Evolutionary conservation across 2,329 filamentous ascomycete genomes (phyloP).

Genomic region (Fusarium robinianum): DNA sequence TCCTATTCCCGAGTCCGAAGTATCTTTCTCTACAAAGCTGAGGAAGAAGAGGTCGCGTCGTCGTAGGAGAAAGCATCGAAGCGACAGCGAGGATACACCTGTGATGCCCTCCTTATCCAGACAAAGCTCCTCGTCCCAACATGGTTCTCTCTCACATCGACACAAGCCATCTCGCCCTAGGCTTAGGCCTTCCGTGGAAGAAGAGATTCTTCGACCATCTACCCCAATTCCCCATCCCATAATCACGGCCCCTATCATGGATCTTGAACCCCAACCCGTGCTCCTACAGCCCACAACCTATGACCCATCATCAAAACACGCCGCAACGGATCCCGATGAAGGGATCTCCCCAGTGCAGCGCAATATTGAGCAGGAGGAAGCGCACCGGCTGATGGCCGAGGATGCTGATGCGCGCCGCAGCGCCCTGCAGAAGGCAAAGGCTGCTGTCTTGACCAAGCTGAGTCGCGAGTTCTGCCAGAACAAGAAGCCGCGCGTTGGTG

Average conservation of each 20-base stretch:
- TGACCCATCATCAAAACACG: constrained; percentile 45
- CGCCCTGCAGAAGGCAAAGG: constrained; percentile 62
- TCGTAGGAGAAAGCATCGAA: constrained; percentile 45
- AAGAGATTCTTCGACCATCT: constrained; percentile 32
- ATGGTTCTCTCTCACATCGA: constrained; percentile 31
- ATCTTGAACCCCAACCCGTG: constrained; percentile 53
- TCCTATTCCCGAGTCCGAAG: constrained; percentile 30
- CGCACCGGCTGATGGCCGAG: constrained; percentile 60
- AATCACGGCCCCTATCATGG: constrained; percentile 57
- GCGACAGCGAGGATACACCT: constrained; percentile 33
- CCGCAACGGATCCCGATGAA: constrained; percentile 40
- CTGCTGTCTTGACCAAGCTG: constrained; percentile 63
- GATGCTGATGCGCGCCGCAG: constrained; percentile 59
- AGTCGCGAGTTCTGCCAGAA: constrained; percentile 53
- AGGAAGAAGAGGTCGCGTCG: constrained; percentile 50
- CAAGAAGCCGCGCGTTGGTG: constrained; percentile 41
- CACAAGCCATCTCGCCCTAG: constrained; percentile 34
- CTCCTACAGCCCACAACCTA: constrained; percentile 64
- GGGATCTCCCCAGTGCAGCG: constrained; percentile 63
- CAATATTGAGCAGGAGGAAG: constrained; percentile 60
- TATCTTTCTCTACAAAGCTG: constrained; percentile 52
- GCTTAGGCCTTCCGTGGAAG: constrained; percentile 33
- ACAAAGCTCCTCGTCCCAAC: constrained; percentile 21
- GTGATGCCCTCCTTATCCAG: constrained; percentile 25
- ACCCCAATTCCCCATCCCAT: constrained; percentile 41